Evolutionary conservation across 2,329 filamentous ascomycete genomes (phyloP).

Genomic region (Colletotrichum australisinense): DNA sequence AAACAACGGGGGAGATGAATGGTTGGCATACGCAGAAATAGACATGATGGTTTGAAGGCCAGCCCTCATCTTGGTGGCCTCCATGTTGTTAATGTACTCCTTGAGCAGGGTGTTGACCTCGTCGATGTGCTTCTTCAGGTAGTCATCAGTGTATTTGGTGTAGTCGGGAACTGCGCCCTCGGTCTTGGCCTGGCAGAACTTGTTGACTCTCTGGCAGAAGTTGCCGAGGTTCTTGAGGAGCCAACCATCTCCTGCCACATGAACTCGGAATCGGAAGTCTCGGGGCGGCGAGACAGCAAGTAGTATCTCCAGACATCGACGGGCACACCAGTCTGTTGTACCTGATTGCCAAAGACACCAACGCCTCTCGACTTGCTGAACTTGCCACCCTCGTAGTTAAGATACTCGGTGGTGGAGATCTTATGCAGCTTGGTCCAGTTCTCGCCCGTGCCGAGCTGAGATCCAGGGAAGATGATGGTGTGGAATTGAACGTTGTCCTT

Average conservation of each 20-base stretch:
- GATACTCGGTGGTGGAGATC: constrained; percentile 86
- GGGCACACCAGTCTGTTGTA: constrained; percentile 85
- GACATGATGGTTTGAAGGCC: constrained; percentile 75
- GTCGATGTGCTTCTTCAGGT: constrained; percentile 64
- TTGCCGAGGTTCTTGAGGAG: constrained; percentile 83
- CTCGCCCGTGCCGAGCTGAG: constrained; percentile 84
- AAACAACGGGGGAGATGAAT: constrained; percentile 8
- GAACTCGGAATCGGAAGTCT: constrained; percentile 89
- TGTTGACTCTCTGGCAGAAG: constrained; percentile 76
- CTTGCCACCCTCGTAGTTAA: constrained; percentile 90
- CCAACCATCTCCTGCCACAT: constrained; percentile 86
- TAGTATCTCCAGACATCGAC: constrained; percentile 96
- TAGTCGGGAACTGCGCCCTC: constrained; percentile 75
- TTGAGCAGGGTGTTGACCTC: constrained; percentile 75
- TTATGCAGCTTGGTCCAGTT: constrained; percentile 92
- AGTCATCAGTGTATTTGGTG: constrained; percentile 65
- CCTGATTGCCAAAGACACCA: constrained; percentile 92
- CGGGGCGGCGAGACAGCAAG: constrained; percentile 85
- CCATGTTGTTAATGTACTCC: constrained; percentile 75
- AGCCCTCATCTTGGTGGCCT: constrained; percentile 76
- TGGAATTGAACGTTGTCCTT: constrained; percentile 79
- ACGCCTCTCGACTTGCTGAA: constrained; percentile 93
- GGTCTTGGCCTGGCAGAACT: constrained; percentile 82
- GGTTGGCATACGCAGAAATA: constrained; percentile 62
- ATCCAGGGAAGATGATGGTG: constrained; percentile 90